Conservation (phyloP, 2,329 filamentous ascomycete genomes). For the Emmonsiellopsis sp. region DNA sequence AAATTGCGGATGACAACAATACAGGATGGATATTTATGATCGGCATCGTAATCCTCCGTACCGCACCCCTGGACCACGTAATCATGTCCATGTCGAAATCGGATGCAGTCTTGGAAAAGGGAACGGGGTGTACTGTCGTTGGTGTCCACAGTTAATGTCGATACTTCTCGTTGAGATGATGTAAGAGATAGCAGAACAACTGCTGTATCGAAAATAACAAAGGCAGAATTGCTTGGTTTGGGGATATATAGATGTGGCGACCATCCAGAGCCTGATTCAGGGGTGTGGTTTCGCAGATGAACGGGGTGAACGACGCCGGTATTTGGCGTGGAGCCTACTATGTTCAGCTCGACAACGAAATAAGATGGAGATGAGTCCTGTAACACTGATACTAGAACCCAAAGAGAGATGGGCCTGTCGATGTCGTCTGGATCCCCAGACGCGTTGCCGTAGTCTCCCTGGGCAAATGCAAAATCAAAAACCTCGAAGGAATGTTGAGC, state of each 20-base stretch:
- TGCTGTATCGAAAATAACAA: constrained; percentile 68
- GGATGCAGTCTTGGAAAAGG: constrained; percentile 77
- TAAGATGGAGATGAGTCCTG: constrained; percentile 52
- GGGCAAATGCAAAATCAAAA: constrained; percentile 64
- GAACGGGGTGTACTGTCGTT: constrained; percentile 49
- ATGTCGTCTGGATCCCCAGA: constrained; percentile 40
- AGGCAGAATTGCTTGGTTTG: constrained; percentile 68
- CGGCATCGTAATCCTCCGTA: constrained; percentile 34
- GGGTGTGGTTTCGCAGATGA: constrained; percentile 51
- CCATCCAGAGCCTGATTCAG: constrained; percentile 26
- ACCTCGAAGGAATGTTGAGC: constrained; percentile 57
- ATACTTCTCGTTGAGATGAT: constrained; percentile 58
- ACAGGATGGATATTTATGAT: constrained; percentile 32
- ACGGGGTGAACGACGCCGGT: constrained; percentile 61
- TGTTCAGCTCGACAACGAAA: constrained; percentile 60
- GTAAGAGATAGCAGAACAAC: constrained; percentile 68
- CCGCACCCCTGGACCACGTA: constrained; percentile 42
- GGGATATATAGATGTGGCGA: constrained; percentile 68
- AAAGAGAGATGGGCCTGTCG: constrained; percentile 44
- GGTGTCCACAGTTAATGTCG: constrained; percentile 63
- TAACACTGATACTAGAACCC: constrained; percentile 52
- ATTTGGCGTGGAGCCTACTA: constrained; percentile 44
- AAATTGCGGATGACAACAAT: constrained; percentile 48
- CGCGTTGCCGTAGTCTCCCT: constrained; percentile 11
- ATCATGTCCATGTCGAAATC: constrained; percentile 52